Percentiles rank a stretch among this genome's conserved stretches.
These are phyloP conservation scores for Furcasterigmium furcatum DNA, from an alignment of 2,329 filamentous ascomycete species.

Conservation along the genomic window DNA sequence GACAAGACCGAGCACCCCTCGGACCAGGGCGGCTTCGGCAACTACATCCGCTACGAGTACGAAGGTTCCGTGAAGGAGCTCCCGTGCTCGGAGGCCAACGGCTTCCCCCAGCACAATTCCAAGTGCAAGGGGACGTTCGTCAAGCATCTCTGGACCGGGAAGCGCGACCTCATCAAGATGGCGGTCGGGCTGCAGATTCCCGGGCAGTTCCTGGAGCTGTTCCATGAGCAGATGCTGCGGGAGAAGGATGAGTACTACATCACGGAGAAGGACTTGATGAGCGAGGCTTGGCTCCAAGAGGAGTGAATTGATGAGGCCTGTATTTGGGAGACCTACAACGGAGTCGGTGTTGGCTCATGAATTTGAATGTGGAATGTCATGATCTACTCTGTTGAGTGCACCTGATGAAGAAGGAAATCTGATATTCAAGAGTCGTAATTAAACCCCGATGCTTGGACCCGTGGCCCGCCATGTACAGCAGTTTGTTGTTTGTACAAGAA, in stretches of 20 bases:
- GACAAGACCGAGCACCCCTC: slow-evolving; percentile 31
- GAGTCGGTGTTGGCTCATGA: too few species aligned
- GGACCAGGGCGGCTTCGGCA: slow-evolving; percentile 41
- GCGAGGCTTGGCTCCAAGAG: not conserved
- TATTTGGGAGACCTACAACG: too few species aligned
- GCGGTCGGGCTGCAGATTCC: slow-evolving; percentile 33
- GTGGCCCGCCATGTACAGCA: too few species aligned
- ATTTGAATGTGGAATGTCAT: too few species aligned
- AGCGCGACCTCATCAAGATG: slow-evolving; percentile 32
- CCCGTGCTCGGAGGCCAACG: slow-evolving; percentile 39
- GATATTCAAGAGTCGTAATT: too few species aligned
- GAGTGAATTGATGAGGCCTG: too few species aligned
- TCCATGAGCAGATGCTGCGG: slow-evolving; percentile 29
- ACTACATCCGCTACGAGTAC: slow-evolving; percentile 37
- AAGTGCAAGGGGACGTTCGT: slow-evolving; percentile 37
- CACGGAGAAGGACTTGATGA: slow-evolving; percentile 29
- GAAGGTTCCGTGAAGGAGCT: slow-evolving; percentile 34
- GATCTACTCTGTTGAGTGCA: too few species aligned
- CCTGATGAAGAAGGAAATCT: too few species aligned
- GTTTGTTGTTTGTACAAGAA: too few species aligned
- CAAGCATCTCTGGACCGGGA: slow-evolving; percentile 40
- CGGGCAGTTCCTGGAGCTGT: slow-evolving; percentile 27
- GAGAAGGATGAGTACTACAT: slow-evolving; percentile 30
- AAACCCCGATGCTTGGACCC: too few species aligned
- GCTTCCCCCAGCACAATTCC: slow-evolving; percentile 31